Evolutionary conservation across 73 alveolate genomes (phyloP).

Genomic region (Paramecium octaurelia): DNA sequence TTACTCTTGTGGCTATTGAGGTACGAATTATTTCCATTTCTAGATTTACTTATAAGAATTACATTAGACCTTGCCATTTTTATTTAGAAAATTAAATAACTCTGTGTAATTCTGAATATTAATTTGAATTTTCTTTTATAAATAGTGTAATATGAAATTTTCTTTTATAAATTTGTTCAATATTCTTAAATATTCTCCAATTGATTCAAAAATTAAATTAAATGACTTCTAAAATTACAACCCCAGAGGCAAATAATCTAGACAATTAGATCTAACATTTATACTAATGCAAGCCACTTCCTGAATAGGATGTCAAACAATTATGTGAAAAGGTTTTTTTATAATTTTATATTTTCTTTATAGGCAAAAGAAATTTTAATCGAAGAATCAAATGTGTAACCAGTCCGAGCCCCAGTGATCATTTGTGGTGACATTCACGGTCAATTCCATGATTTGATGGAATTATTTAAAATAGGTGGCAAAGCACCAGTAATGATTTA

Average conservation of each 20-base stretch:
- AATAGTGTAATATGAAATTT: neutral
- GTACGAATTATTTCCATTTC: neutral
- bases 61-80: neutral
- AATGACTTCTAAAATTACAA: neutral
- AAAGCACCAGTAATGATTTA: neutral
- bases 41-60: neutral
- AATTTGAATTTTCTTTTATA: neutral
- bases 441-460: conserved; percentile 81
- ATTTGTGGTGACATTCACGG: conserved; percentile 89
- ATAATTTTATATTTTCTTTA: neutral
- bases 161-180: neutral
- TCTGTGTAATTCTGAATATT: neutral
- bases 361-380: conserved; percentile 28
- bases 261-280: neutral
- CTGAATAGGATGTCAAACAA: neutral
- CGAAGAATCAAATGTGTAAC: conserved; percentile 16
- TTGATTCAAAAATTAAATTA: neutral
- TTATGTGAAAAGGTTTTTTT: neutral
- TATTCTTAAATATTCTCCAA: neutral
- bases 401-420: neutral
- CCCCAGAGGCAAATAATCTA: neutral
- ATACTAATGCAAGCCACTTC: neutral
- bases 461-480: conserved; percentile 78
- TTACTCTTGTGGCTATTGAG: neutral
- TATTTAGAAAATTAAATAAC: neutral